Conservation (phyloP, 495 filamentous ascomycete genomes). For the Xylaria flabelliformis region DNA sequence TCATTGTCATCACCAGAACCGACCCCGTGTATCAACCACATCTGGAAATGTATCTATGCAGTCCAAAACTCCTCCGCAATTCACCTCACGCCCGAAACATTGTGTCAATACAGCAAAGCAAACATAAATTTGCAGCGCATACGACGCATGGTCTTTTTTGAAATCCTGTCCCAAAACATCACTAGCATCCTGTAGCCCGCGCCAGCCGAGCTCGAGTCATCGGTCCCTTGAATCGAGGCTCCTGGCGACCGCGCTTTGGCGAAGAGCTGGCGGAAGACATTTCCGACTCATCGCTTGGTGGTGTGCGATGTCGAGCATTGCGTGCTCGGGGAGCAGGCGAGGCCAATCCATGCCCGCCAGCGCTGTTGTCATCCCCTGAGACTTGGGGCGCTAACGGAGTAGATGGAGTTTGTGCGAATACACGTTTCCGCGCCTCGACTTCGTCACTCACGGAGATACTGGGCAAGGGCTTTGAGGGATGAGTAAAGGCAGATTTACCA, state of each 20-base stretch:
- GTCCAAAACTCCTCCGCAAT: constrained; percentile 7
- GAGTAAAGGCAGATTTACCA: constrained; percentile 10
- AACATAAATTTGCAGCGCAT: background rate
- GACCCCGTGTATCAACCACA: background rate
- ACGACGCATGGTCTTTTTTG: background rate
- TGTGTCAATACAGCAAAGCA: constrained; percentile 5
- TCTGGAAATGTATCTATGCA: constrained; percentile 11
- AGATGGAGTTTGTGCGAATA: background rate
- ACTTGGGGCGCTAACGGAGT: background rate
- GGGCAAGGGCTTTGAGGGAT: background rate
- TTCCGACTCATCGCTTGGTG: background rate
- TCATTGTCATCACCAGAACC: background rate
- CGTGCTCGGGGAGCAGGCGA: background rate
- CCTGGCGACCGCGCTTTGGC: constrained; percentile 24
- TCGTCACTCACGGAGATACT: background rate
- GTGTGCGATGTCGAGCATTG: background rate
- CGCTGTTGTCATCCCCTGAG: background rate
- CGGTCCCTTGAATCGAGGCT: constrained; percentile 11
- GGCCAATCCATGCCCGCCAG: background rate
- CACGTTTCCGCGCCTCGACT: background rate
- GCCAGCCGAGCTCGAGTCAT: constrained; percentile 23
- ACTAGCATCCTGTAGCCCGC: background rate
- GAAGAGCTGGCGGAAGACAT: constrained; percentile 3
- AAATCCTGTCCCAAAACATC: background rate
- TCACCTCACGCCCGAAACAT: background rate